Base-by-base conservation (phyloP, 2,329 filamentous ascomycete species). In the Thermoascus crustaceus region DNA sequence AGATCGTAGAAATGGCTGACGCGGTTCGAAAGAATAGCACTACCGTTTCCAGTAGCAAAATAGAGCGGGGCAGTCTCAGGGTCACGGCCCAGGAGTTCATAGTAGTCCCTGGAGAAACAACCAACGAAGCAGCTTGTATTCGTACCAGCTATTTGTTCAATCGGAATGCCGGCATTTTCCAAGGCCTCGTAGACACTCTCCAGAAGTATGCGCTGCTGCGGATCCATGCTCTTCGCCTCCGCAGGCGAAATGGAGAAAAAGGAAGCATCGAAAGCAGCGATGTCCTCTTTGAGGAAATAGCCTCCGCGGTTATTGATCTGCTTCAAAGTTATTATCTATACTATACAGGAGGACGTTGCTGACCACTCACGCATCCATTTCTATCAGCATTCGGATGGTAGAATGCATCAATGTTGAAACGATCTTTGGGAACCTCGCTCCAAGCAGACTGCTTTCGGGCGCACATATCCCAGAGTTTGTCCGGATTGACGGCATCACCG, bases 171-270 rank as follows among this genome's bases (percentile, higher is more conserved):
- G 7, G 26, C 37, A 14, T 36, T 35, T 13, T 39, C 37, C 11
- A 35, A 14, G 6, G 37, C 37, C 18, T 39, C 37, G 22, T 27
- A 39, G 9, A 23, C 27, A 10, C 35, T 25, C 20, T 45, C 43
- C 7, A 45, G 23, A 3, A 36, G 26, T 5, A 39, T n/a, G 3
- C 43, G 40, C 14, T 41, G 35, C 23, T 38, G 34, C 3, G 43
- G 43, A 30, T 45, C 37, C 14, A 36, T 21, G 2, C 22, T 18
- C n/a, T 21, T 25, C 5, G 37, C 26, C 7, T 39, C 37, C 2
- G 27, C 11, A 2, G 25, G 7, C 13, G 25, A 13, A n/a, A 57
- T 48, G 11, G 41, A 37, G 36, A 59, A 59, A 27, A 60, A 59
- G 1, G 39, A 10, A 2, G 52, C 48, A 37, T 60, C 55, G 23